Percentiles rank a stretch among this genome's conserved stretches.
These are phyloP conservation scores for Venturia effusa DNA, from an alignment of 2,329 filamentous ascomycete genomes.

Conservation along the genomic window DNA sequence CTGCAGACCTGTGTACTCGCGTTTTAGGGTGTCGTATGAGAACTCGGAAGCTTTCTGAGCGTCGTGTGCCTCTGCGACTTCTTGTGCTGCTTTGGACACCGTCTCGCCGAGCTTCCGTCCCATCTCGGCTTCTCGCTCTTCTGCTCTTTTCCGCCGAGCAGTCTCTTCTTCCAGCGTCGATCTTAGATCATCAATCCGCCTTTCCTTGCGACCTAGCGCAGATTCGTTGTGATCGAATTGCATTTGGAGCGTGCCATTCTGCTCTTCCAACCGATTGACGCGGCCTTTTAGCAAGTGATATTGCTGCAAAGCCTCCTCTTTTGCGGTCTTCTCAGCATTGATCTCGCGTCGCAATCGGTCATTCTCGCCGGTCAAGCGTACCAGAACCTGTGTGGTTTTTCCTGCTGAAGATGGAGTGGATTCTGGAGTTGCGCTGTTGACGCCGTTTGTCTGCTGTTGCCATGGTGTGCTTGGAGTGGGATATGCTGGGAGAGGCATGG, in stretches of 20 bases:
- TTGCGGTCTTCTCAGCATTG: conserved; percentile 25
- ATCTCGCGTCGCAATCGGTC: conserved; percentile 59
- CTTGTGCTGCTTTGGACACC: conserved; percentile 42
- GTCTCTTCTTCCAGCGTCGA: conserved; percentile 51
- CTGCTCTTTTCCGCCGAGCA: conserved; percentile 45
- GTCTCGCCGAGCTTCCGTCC: conserved; percentile 50
- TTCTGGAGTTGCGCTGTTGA: neutral
- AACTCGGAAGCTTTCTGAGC: conserved; percentile 43
- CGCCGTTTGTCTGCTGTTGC: conserved; percentile 1
- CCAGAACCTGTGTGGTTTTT: conserved; percentile 38
- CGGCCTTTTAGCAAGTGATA: conserved; percentile 56
- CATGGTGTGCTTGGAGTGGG: conserved; percentile 8
- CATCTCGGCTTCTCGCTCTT: conserved; percentile 45
- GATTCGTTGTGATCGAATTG: conserved; percentile 58
- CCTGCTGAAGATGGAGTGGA: conserved; percentile 6
- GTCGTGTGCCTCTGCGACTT: conserved; percentile 43
- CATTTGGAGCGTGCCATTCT: conserved; percentile 55
- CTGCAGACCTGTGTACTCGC: conserved; percentile 33
- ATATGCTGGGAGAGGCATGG: conserved; percentile 9
- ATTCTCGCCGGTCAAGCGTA: conserved; percentile 64
- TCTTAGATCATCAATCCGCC: conserved; percentile 56
- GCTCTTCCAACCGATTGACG: conserved; percentile 55
- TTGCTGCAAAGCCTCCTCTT: conserved; percentile 55
- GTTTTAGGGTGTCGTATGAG: conserved; percentile 54
- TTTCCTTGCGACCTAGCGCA: conserved; percentile 55